A percentile compares a stretch with the other conserved stretches of the same genome.
Evolutionary conservation across 352 stramenopile genomes (phyloP).

Genomic region (Thalassiosira livingstoniorum): DNA sequence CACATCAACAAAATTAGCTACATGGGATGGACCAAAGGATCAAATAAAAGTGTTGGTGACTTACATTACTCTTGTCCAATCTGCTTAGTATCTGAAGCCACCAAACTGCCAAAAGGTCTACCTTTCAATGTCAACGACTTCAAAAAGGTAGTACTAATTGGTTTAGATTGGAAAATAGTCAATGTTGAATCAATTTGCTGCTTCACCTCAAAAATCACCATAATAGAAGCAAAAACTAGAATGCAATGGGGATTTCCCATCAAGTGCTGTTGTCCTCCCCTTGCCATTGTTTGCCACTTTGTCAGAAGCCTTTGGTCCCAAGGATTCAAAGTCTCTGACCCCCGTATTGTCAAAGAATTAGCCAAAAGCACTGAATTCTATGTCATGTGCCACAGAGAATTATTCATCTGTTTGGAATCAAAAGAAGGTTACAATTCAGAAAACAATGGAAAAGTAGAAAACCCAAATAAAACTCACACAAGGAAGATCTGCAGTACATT

Average conservation of each 20-base stretch:
- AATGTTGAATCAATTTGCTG: conserved; percentile 11
- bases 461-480: conserved; percentile 32
- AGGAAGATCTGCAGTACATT: conserved; percentile 7
- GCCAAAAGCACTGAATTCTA: conserved; percentile 27
- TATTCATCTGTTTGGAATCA: conserved; percentile 25
- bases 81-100: no score
- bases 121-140: no score
- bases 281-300: conserved; percentile 36
- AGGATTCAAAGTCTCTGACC: background rate
- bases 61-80: no score
- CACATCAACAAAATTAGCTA: no score
- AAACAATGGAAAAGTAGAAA: conserved; percentile 40
- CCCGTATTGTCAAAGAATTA: conserved; percentile 30
- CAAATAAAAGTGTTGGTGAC: no score
- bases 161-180: conserved; percentile 10
- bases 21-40: no score
- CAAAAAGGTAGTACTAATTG: no score
- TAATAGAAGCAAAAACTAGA: conserved; percentile 31
- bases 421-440: conserved; percentile 36
- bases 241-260: conserved; percentile 38
- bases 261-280: conserved; percentile 16
- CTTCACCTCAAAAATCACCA: conserved; percentile 35
- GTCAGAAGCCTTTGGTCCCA: conserved; percentile 22
- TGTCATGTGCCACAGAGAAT: conserved; percentile 25
- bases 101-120: no score